Percentiles rank a stretch among this genome's conserved stretches.
These are phyloP conservation scores for Thalassiosira sp. DNA, from an alignment of 352 stramenopile species.

Conservation along the genomic window DNA sequence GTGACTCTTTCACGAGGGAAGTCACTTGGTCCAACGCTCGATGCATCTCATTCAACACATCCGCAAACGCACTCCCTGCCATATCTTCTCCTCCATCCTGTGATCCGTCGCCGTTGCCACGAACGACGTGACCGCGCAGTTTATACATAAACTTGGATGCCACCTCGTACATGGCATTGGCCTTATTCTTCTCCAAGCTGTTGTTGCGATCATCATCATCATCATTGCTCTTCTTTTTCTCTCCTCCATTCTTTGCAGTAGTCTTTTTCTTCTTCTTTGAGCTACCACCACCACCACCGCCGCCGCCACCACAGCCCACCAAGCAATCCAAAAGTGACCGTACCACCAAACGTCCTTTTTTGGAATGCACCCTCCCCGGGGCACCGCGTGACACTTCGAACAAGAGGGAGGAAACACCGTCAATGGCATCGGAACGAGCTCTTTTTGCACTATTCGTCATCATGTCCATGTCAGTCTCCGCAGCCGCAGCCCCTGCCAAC, in stretches of 20 bases:
- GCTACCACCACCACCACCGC: no score
- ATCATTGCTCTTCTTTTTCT: no score
- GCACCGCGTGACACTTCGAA: conserved; percentile 75
- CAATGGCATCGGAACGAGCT: conserved; percentile 68
- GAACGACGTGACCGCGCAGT: conserved; percentile 52
- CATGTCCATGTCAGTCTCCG: conserved; percentile 3
- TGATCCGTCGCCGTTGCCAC: not conserved
- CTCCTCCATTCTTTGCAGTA: conserved; percentile 24
- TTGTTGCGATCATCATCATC: no score
- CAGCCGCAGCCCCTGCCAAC: conserved; percentile 20
- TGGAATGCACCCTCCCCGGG: conserved; percentile 74
- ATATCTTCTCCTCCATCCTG: conserved; percentile 16
- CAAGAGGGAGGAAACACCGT: conserved; percentile 77
- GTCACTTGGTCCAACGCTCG: conserved; percentile 30
- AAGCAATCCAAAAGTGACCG: conserved; percentile 65
- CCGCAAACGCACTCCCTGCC: conserved; percentile 32
- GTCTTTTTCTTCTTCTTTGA: conserved; percentile 7
- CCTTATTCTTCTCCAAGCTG: conserved; percentile 35
- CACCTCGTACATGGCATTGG: conserved; percentile 54
- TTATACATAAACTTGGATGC: conserved; percentile 62
- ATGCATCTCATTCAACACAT: conserved; percentile 53
- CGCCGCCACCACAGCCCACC: conserved; percentile 11
- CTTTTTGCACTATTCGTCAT: conserved; percentile 52
- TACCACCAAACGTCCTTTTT: conserved; percentile 57
- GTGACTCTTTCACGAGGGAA: conserved; percentile 39